A percentile compares a stretch with the other conserved stretches of the same genome.
phyloP scores from a whole-genome alignment of 192 early-diverging fungal species.

The Podila epigama region DNA sequence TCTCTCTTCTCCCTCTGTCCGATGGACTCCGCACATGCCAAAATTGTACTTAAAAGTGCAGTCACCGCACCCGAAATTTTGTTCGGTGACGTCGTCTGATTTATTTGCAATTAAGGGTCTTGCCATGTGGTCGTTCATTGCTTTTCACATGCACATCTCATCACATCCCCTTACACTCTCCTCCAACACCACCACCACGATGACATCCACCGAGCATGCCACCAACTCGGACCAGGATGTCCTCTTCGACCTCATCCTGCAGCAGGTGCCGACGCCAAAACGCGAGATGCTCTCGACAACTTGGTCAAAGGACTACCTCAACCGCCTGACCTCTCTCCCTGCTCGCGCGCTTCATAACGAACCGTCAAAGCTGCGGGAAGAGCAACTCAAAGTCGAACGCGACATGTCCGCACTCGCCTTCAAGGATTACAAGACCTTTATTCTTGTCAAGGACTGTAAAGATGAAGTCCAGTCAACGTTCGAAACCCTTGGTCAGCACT shows the following conservation, averaged over 20 bases:
- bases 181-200: neutral
- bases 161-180: neutral
- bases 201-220: constrained; percentile 1
- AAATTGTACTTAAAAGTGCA: no score
- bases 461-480: constrained; percentile 58
- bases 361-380: constrained; percentile 58
- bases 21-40: no score
- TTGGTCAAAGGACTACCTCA: constrained; percentile 70
- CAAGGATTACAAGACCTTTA: constrained; percentile 71
- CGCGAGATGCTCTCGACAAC: constrained; percentile 46
- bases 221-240: constrained; percentile 19
- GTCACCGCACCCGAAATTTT: no score
- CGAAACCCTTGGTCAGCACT: constrained; percentile 52
- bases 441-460: constrained; percentile 68
- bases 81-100: no score
- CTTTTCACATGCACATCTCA: no score
- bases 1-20: no score
- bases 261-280: constrained; percentile 35
- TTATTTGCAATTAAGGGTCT: no score
- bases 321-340: constrained; percentile 65
- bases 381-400: constrained; percentile 59
- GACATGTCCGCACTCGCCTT: constrained; percentile 73
- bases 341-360: constrained; percentile 67
- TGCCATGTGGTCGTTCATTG: no score
- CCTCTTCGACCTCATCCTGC: constrained; percentile 17